These are phyloP conservation scores for Fusarium robinianum DNA, from an alignment of 2,329 filamentous ascomycete genomes.

Conservation along the genomic window DNA sequence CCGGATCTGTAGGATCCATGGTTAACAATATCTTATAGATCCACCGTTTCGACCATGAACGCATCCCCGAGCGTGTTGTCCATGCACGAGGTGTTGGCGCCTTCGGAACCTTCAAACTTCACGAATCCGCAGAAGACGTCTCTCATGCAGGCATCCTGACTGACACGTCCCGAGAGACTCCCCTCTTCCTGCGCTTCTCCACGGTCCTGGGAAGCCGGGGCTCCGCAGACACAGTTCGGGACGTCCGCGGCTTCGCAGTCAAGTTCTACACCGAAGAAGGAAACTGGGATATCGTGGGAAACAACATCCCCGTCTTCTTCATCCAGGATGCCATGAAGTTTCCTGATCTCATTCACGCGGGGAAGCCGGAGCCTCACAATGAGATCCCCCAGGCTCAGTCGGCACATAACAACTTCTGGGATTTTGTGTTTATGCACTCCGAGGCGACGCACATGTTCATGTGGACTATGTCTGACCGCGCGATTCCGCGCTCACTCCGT, in stretches of 20 bases:
- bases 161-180: constrained; percentile 56
- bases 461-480: constrained; percentile 77
- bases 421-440: constrained; percentile 65
- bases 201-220: constrained; percentile 77
- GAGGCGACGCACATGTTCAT: constrained; percentile 80
- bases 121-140: constrained; percentile 68
- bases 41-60: constrained; percentile 71
- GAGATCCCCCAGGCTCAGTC: constrained; percentile 73
- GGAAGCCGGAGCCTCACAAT: constrained; percentile 71
- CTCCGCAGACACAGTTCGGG: constrained; percentile 80
- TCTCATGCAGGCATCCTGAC: constrained; percentile 67
- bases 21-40: constrained; percentile 51
- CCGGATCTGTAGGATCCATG: background rate
- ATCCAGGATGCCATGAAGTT: constrained; percentile 78
- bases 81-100: constrained; percentile 73
- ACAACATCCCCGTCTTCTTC: constrained; percentile 77
- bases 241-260: constrained; percentile 78
- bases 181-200: constrained; percentile 64
- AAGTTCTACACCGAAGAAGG: constrained; percentile 72
- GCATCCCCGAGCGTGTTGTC: constrained; percentile 66
- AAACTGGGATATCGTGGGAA: constrained; percentile 76
- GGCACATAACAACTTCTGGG: constrained; percentile 79
- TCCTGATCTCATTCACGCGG: constrained; percentile 65
- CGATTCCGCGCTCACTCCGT: constrained; percentile 73
- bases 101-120: constrained; percentile 71